Evolutionary conservation across 495 filamentous ascomycete genomes (phyloP), one percentile per base, ranked within the genome.

Genomic region (Penicillium atrosanguineum): DNA sequence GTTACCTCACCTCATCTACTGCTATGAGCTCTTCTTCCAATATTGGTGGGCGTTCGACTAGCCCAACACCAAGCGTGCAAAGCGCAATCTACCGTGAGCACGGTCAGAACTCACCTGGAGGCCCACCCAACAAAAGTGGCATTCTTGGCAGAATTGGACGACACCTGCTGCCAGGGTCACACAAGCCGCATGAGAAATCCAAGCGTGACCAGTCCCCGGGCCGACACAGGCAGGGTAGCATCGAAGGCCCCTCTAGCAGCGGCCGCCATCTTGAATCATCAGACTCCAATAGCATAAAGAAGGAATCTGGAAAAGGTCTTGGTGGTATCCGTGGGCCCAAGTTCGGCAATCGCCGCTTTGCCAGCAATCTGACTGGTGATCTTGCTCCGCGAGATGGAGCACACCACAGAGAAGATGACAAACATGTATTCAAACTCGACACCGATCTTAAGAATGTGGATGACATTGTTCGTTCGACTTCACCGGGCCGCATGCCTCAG

Each of bases 371-470:
- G 55, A 61, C 51, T 14, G 63, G 61, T 34, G 64, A 67, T 28
- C 2, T 49, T 23, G 41, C 44, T 15, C 55, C 56, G 37, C 56
- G 59, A 61, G 65, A 69, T 16, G 56, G 62, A 11, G 62, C 69
- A 23, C 70, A 72, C 2, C 49, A 57, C 3, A 41, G 46, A 39
- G 64, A 69, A 44, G 67, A 69, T 37, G 54, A 57, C n/a, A 56
- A 61, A 5, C 68, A 69, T 46, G 74, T 84, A 48, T 95, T 82
- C 65, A 77, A 79, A 50, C 84, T 97, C 12, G 91, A 97, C 70
- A 94, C 88, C 5, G 84, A 97, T 66, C 79, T 97, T 16, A 75
- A 77, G 9, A 78, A 93, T 54, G 88, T 97, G 87, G 83, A 88
- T 57, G 92, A 88, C 23, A 95, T 97, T 50, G 71, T 97, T n/a